A percentile compares a stretch with the other conserved stretches of the same genome.
Evolutionary conservation across 371 early-diverging fungal species (phyloP).

Genomic region (Circinella minor): DNA sequence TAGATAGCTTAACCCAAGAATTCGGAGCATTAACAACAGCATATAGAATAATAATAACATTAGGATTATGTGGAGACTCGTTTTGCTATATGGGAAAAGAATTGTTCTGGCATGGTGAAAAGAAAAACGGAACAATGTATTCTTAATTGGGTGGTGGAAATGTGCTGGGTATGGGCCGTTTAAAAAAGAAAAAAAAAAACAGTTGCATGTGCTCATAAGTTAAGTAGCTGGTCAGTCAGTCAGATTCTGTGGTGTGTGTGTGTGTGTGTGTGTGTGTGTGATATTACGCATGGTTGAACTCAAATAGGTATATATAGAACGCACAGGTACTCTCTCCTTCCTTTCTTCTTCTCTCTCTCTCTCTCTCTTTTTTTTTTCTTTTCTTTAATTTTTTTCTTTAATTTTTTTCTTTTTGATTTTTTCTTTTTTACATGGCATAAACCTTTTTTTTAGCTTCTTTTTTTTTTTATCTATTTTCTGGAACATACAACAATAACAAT

Average conservation of each 20-base stretch:
- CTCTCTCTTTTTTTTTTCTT: constrained; percentile 2
- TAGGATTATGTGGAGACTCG: too few species aligned
- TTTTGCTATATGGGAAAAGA: too few species aligned
- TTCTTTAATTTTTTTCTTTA: background rate
- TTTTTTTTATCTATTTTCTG: background rate
- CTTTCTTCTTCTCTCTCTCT: constrained; percentile 8
- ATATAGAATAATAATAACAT: too few species aligned
- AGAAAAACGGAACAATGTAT: too few species aligned
- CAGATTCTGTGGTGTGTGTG: background rate
- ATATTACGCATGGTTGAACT: background rate
- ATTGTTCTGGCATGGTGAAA: too few species aligned
- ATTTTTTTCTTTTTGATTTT: background rate
- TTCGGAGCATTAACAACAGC: background rate
- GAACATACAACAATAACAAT: background rate
- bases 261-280: background rate
- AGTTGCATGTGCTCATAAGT: background rate
- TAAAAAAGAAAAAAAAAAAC: too few species aligned
- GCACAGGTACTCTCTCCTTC: constrained; percentile 1
- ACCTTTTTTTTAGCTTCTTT: background rate
- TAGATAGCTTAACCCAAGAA: background rate
- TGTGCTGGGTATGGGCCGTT: too few species aligned
- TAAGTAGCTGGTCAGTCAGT: background rate
- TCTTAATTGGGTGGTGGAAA: too few species aligned
- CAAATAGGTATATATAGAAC: constrained; percentile 17
- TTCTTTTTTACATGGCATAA: constrained; percentile 8